Conservation (phyloP, 495 filamentous ascomycete genomes). For the Astrocystis sublimbata region DNA sequence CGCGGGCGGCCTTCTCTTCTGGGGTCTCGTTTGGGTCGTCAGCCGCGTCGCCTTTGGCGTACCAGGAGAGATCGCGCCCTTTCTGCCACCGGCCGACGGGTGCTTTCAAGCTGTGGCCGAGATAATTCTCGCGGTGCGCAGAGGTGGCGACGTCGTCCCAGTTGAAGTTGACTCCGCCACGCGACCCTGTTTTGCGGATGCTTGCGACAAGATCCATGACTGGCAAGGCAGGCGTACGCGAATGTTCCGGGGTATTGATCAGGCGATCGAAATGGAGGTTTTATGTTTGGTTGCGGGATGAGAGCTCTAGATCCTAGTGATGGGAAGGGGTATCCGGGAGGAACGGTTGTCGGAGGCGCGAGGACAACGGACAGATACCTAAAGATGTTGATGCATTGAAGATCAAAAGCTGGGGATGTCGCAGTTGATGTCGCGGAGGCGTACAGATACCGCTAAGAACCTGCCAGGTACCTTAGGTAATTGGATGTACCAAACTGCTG, state of each 20-base stretch:
- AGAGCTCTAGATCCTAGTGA: neutral
- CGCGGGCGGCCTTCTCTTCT: slow-evolving; percentile 60
- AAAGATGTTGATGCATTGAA: neutral
- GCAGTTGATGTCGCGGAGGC: no score
- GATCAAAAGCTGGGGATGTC: neutral
- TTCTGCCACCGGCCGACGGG: slow-evolving; percentile 96
- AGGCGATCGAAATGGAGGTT: neutral
- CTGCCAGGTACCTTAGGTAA: neutral
- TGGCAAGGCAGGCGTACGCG: neutral
- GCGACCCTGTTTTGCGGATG: slow-evolving; percentile 89
- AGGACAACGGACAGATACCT: neutral
- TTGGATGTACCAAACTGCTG: no score
- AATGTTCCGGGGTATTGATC: neutral
- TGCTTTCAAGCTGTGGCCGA: slow-evolving; percentile 94
- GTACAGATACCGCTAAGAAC: neutral
- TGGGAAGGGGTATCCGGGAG: neutral
- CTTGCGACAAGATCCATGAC: slow-evolving; percentile 92
- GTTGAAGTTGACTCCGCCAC: slow-evolving; percentile 91
- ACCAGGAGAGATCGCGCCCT: slow-evolving; percentile 84
- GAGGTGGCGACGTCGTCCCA: slow-evolving; percentile 93
- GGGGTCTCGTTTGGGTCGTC: slow-evolving; percentile 55
- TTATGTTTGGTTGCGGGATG: neutral
- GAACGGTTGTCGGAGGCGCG: neutral
- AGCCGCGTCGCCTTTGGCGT: slow-evolving; percentile 66
- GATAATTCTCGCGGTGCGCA: slow-evolving; percentile 91